Percentiles rank a stretch among this genome's conserved stretches.
Conservation (phyloP, 2,329 filamentous ascomycete genomes). For the Penicillium olsonii region DNA sequence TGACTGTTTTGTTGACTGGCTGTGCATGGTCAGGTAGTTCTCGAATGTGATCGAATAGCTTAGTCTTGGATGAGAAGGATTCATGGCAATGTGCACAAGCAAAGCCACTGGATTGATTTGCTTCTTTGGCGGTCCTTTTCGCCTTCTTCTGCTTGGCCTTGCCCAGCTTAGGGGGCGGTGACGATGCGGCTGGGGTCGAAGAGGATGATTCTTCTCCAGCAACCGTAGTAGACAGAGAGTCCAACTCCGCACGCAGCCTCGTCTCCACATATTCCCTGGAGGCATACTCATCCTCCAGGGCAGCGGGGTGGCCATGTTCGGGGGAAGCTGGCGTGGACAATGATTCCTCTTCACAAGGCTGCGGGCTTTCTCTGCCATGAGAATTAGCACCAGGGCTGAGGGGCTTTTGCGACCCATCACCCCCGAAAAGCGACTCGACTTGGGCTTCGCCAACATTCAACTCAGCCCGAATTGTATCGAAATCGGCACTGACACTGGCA, state of each 20-base stretch:
- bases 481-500: too few species aligned
- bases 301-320: neutral
- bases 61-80: conserved; percentile 71
- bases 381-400: neutral
- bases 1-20: conserved; percentile 23
- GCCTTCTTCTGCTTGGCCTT: conserved; percentile 58
- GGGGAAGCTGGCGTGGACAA: neutral
- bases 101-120: conserved; percentile 45
- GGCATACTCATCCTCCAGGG: conserved; percentile 43
- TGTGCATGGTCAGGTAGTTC: conserved; percentile 62
- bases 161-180: conserved; percentile 40
- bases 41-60: conserved; percentile 72
- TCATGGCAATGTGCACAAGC: conserved; percentile 79
- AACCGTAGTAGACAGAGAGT: conserved; percentile 7
- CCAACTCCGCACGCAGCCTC: conserved; percentile 33
- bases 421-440: neutral
- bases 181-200: conserved; percentile 21
- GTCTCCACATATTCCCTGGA: conserved; percentile 43
- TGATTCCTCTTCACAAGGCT: neutral
- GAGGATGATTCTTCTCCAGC: conserved; percentile 18
- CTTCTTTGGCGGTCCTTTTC: conserved; percentile 48
- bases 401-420: neutral
- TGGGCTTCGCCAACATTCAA: neutral
- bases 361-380: neutral
- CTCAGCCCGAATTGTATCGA: neutral